Conservation (phyloP, 495 filamentous ascomycete species). For the Alectoria sarmentosa region DNA sequence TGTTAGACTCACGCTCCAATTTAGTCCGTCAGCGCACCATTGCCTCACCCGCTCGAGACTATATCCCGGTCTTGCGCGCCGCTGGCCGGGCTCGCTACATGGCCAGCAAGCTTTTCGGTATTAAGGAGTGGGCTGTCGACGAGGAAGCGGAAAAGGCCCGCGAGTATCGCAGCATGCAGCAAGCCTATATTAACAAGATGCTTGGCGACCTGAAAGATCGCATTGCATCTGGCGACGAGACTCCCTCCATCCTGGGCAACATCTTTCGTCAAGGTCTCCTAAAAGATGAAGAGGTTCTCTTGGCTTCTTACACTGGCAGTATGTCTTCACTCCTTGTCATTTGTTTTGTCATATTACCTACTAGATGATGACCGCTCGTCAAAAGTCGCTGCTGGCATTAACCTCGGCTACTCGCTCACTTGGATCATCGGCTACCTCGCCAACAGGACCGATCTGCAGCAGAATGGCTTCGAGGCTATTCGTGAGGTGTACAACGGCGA, state of each 20-base stretch:
- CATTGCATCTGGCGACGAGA: constrained; percentile 1
- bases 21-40: constrained; percentile 3
- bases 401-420: constrained; percentile 6
- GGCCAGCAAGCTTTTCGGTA: neutral
- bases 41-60: constrained; percentile 2
- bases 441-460: constrained; percentile 5
- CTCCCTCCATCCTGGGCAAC: constrained; percentile 4
- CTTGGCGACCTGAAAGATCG: constrained; percentile 1
- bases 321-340: too few species aligned
- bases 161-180: constrained; percentile 4
- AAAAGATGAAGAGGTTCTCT: constrained; percentile 1
- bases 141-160: constrained; percentile 1
- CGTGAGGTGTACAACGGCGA: constrained; percentile 3
- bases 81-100: constrained; percentile 5
- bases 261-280: constrained; percentile 2
- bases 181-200: constrained; percentile 3
- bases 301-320: neutral
- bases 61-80: constrained; percentile 3
- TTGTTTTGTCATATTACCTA: too few species aligned
- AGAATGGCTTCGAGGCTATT: constrained; percentile 1
- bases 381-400: constrained; percentile 2
- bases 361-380: neutral
- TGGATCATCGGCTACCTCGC: constrained; percentile 3
- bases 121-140: neutral
- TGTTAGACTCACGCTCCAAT: neutral